Conservation (phyloP, 352 stramenopile species). For the Pythium insidiosum region DNA sequence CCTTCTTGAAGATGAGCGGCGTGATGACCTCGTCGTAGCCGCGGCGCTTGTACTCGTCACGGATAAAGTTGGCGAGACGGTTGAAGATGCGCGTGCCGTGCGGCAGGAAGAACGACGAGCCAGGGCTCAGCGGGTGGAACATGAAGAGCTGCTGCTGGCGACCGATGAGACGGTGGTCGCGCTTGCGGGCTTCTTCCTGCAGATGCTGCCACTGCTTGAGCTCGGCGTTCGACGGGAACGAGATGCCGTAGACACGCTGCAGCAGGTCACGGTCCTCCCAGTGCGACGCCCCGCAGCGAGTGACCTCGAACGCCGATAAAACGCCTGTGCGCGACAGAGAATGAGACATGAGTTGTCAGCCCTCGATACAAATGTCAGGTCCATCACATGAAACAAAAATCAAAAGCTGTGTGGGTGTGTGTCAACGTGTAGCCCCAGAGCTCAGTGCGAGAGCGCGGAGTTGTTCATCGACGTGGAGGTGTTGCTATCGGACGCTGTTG, state of each 20-base stretch:
- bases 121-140: constrained; percentile 92
- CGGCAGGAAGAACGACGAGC: constrained; percentile 97
- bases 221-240: constrained; percentile 88
- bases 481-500: constrained; percentile 50
- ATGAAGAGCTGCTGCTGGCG: constrained; percentile 96
- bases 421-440: constrained; percentile 75
- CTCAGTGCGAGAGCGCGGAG: constrained; percentile 72
- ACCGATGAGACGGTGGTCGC: constrained; percentile 94
- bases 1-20: constrained; percentile 96
- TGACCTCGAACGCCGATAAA: constrained; percentile 94
- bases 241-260: constrained; percentile 96
- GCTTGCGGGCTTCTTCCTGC: constrained; percentile 95
- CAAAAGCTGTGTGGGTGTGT: constrained; percentile 23
- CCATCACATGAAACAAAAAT: neutral
- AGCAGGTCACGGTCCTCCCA: constrained; percentile 87
- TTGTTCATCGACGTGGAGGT: constrained; percentile 34
- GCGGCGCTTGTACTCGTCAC: constrained; percentile 75
- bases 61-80: constrained; percentile 86
- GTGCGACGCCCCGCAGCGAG: constrained; percentile 93
- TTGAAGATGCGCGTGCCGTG: constrained; percentile 98
- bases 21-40: constrained; percentile 97
- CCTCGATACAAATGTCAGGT: too few relatives aligned
- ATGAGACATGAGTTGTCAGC: neutral
- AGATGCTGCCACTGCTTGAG: constrained; percentile 83
- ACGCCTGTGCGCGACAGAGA: constrained; percentile 28